Percentiles rank a stretch among this genome's conserved stretches.
Conservation (phyloP, 768 basidiomycete species). For the Infundibulicybe gibba region DNA sequence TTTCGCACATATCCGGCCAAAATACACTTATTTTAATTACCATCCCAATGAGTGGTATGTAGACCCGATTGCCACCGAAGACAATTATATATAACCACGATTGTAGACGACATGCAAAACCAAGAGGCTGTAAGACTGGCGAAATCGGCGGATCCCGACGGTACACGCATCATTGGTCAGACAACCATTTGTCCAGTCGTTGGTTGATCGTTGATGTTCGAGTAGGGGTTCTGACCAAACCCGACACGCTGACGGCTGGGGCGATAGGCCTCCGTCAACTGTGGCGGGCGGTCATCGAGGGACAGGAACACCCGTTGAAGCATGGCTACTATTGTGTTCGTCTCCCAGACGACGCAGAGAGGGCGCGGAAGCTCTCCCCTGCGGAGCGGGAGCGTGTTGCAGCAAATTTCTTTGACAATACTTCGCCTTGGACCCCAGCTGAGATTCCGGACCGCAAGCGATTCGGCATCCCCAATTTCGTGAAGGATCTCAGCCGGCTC, state of each 20-base stretch:
- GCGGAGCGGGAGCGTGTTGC: slow-evolving; percentile 33
- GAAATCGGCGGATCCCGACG: slow-evolving; percentile 43
- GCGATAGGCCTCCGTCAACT: slow-evolving; percentile 30
- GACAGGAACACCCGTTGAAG: slow-evolving; percentile 37
- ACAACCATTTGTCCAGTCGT: not conserved
- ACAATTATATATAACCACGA: not conserved
- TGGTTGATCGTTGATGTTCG: not conserved
- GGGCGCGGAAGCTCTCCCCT: slow-evolving; percentile 30
- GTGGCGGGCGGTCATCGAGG: slow-evolving; percentile 55
- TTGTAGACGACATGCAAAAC: slow-evolving; percentile 63
- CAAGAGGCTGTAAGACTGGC: slow-evolving; percentile 57
- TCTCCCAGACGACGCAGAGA: slow-evolving; percentile 57
- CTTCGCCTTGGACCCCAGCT: slow-evolving; percentile 44
- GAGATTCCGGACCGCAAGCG: slow-evolving; percentile 37
- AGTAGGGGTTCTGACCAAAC: slow-evolving; percentile 68
- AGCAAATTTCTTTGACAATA: slow-evolving; percentile 40
- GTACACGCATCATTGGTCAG: slow-evolving; percentile 61
- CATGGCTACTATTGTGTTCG: slow-evolving; percentile 69
- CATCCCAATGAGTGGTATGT: slow-evolving; percentile 59
- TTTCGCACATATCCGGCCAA: slow-evolving; percentile 36
- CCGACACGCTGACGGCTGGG: slow-evolving; percentile 49
- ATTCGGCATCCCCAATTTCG: slow-evolving; percentile 55
- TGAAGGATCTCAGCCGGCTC: slow-evolving; percentile 45
- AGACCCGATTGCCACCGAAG: not conserved
- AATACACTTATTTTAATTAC: slow-evolving; percentile 65